Conservation (phyloP, 225 moss, liverwort and hornwort genomes). For the Sphagnum contortum region DNA sequence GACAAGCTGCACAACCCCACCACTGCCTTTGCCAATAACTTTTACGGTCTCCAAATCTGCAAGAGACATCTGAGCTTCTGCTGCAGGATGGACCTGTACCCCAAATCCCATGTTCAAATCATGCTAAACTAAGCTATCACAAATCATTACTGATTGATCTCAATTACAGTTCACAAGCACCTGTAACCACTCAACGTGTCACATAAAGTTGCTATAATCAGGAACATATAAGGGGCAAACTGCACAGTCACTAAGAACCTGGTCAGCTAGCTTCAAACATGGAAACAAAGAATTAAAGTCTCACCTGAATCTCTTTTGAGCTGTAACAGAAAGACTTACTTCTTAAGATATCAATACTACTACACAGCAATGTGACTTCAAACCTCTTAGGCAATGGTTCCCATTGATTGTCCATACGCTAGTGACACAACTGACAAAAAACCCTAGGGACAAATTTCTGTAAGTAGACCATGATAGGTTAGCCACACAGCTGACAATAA, state of each 20-base stretch:
- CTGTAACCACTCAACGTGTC: background rate
- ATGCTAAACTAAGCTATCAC: background rate
- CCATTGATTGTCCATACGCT: no score
- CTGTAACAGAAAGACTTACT: no score
- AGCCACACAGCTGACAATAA: no score
- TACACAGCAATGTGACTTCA: no score
- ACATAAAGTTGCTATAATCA: no score
- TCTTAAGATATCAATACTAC: no score
- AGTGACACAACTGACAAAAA: no score
- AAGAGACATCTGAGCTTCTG: conserved; percentile 55
- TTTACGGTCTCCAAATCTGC: conserved; percentile 67
- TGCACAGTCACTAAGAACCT: background rate
- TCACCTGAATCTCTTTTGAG: no score
- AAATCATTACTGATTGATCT: background rate
- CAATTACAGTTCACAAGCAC: background rate
- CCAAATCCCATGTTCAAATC: conserved; percentile 5
- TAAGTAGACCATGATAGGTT: no score
- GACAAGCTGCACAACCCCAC: conserved; percentile 74
- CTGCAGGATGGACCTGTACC: conserved; percentile 17
- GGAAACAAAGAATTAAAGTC: background rate
- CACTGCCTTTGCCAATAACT: conserved; percentile 75
- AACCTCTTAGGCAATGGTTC: no score
- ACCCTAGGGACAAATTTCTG: no score
- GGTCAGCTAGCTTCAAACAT: background rate
- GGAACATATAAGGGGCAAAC: no score